Evolutionary conservation across 192 early-diverging fungal species (phyloP), one percentile per base, ranked within the genome.

Genomic region (Ambispora gerdemannii): DNA sequence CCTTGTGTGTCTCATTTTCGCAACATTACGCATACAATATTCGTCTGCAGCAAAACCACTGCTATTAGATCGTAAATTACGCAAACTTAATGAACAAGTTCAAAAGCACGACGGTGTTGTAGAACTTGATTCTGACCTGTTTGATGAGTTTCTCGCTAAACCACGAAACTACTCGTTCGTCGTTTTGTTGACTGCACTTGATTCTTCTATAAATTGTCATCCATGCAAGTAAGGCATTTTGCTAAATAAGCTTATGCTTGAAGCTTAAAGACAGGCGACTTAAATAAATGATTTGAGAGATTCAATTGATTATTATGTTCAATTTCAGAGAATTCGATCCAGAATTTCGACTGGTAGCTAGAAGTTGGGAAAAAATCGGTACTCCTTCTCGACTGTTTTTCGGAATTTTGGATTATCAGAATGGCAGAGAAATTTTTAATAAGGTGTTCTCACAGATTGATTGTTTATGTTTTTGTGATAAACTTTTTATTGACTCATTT

Each of bases 81-180:
- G 47, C 3, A 33, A 33, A 27, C 67, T 80, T 24, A 64, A 72
- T 13, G 64, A 61, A 30, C 55, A 36, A 30, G 62, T 75, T 3
- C 7, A 20, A 3, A 73, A 71, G 30, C 69, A 72, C 56, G 75
- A 70, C 10, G 81, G 77, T 13, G 55, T 87, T 61, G 80, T 89
- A 35, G 72, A 79, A 3, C 75, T 93, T 7, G 82, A 87, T 75
- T 80, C 84, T 20, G 60, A 74, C 22, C 74, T 78, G 28, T 93
- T 87, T 69, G 77, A 80, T 3, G 72, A 87, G 19, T 75, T 80
- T 22, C 82, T 86, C 7, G 79, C 85, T 34, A 78, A 71, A 53
- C 90, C 89, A 13, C 67, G 92, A 10, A 87, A 91, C 77, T 93
- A 88, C 72, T 85, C 86, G 22, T 50, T 90, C 30, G 80, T 87